Evolutionary conservation across 2,329 filamentous ascomycete species (phyloP).

Genomic region (Kalmusia sp.): DNA sequence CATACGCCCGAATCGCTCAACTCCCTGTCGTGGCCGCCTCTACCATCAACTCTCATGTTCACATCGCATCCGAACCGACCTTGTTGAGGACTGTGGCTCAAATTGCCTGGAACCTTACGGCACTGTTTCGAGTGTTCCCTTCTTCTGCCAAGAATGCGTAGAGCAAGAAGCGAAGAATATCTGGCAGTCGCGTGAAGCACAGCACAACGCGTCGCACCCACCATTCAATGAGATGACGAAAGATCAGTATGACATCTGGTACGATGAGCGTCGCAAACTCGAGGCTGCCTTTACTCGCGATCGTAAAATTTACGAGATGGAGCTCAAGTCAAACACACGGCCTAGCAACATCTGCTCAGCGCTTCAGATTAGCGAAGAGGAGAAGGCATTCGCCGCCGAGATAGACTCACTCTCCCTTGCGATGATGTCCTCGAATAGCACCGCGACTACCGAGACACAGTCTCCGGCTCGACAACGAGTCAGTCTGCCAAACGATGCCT

Average conservation of each 20-base stretch:
- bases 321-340: constrained; percentile 30
- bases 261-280: constrained; percentile 35
- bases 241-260: constrained; percentile 42
- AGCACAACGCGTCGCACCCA: constrained; percentile 37
- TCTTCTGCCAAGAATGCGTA: constrained; percentile 43
- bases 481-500: constrained; percentile 38
- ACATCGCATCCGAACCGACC: constrained; percentile 44
- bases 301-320: constrained; percentile 32
- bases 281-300: constrained; percentile 36
- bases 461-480: constrained; percentile 22
- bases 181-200: constrained; percentile 34
- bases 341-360: constrained; percentile 40
- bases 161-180: constrained; percentile 34
- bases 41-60: constrained; percentile 46
- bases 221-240: constrained; percentile 36
- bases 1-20: constrained; percentile 36
- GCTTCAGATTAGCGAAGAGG: constrained; percentile 38
- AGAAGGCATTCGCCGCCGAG: constrained; percentile 38
- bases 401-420: constrained; percentile 41
- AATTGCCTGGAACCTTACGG: constrained; percentile 43
- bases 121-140: constrained; percentile 23
- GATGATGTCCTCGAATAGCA: constrained; percentile 31
- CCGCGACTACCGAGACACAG: constrained; percentile 1
- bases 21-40: constrained; percentile 41
- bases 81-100: constrained; percentile 43